Evolutionary conservation across 148 eudicot species (phyloP), one percentile per base, ranked within the genome.

Genomic region (Polygonum aviculare): DNA sequence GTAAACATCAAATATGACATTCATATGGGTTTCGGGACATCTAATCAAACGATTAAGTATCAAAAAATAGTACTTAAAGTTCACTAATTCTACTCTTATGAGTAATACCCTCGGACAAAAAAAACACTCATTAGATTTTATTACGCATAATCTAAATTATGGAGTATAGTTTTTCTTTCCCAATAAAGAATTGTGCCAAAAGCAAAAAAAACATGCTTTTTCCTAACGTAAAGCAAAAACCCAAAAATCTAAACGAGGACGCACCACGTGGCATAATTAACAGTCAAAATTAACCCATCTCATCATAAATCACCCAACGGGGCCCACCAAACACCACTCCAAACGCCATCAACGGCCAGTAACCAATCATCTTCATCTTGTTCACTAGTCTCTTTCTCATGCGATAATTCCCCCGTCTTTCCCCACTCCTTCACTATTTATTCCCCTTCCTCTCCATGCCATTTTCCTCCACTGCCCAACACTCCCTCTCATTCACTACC

Each of bases 261-360:
- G 55, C 55, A 12, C 55, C 15, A 51, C n/a, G 55, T 51, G 55
- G 55, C 55, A 51, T 51, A 51, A 44, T 44, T 44, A 44, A 44
- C 10, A 44, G 47, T 51, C 55, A 51, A 0, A 51, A 18, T 5
- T 51, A 51, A 16, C 55, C 8, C 47, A 44, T 44, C 47, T 44
- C 47, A 44, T 51, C n/a, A 18, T 15, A 26, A 26, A 26, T 26
- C 31, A 6, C n/a, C 55, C 55, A 2, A 15, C 4, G 4, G 55
- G n/a, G 19, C n/a, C 55, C n/a, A 4, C 55, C 3, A 15, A 12
- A 18, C 55, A 51, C 16, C 55, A 51, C 15, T 16, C 55, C 55
- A 51, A n/a, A 51, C 55, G 55, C 55, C 55, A 51, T 51, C 55
- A 51, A 51, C 55, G 55, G 55, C 55, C 55, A n/a, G 55, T 51